Evolutionary conservation across 2,329 filamentous ascomycete genomes (phyloP).

Genomic region (Rhexocercosporidium sp.): DNA sequence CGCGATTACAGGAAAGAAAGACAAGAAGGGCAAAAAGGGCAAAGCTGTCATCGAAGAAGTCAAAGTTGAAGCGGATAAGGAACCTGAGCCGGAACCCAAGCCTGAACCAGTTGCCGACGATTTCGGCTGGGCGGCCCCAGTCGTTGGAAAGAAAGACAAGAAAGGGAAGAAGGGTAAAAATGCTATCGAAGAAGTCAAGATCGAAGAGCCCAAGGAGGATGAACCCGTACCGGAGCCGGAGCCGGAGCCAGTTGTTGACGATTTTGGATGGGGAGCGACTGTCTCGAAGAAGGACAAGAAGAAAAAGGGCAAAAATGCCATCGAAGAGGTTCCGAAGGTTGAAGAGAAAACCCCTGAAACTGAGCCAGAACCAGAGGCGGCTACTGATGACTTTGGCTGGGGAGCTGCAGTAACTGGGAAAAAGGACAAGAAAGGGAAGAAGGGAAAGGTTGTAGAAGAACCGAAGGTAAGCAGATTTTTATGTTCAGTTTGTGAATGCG

Average conservation of each 20-base stretch:
- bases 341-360: conserved; percentile 41
- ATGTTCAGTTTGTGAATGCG: neutral
- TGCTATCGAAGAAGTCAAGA: conserved; percentile 43
- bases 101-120: conserved; percentile 39
- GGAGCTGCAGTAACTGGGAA: conserved; percentile 1
- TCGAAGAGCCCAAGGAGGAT: conserved; percentile 43
- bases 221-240: conserved; percentile 44
- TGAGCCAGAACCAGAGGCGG: conserved; percentile 33
- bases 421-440: conserved; percentile 23
- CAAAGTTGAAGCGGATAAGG: conserved; percentile 40
- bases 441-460: conserved; percentile 27
- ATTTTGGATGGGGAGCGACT: conserved; percentile 42
- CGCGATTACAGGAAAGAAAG: conserved; percentile 36
- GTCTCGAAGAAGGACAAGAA: conserved; percentile 50
- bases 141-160: conserved; percentile 50
- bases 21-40: conserved; percentile 51
- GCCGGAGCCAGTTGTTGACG: conserved; percentile 38
- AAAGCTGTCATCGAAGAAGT: conserved; percentile 36
- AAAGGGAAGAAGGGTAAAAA: conserved; percentile 49
- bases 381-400: conserved; percentile 1
- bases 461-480: conserved; percentile 23
- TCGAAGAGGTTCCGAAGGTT: conserved; percentile 45
- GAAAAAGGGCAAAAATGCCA: conserved; percentile 47
- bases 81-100: conserved; percentile 44
- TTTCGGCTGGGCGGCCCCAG: conserved; percentile 41